Evolutionary conservation across 2,329 filamentous ascomycete genomes (phyloP), one percentile per base, ranked within the genome.

Genomic region (Talaromyces atroroseus): DNA sequence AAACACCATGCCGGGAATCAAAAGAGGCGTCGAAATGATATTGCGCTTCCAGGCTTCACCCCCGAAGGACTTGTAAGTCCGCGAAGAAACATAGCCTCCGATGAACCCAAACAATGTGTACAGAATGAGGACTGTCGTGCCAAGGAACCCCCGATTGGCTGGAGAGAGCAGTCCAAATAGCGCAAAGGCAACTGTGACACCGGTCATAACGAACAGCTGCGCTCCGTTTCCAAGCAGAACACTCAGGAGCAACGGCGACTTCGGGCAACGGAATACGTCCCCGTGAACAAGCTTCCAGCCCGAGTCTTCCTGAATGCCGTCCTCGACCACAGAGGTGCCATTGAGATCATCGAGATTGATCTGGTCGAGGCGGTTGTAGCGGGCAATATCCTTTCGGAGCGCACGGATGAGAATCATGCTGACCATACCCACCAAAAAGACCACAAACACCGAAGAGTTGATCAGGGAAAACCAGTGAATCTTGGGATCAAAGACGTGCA

Each of bases 381-480:
- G 83, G 29, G 91, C 90, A 72, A 99, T 96, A 68, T 99, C 94
- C 78, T 95, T 96, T 73, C 86, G 88, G 58, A 99, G 78, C 1
- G 92, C 91, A 54, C 92, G 84, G 56, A 95, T 79, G 16, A 99
- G 80, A 48, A 97, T 90, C n/a, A 92, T 95, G 73, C 88, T 87
- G 61, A 99, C 94, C 65, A 94, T 96, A 47, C 91, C 83, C 36
- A 92, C 86, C 42, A 97, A 80, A 74, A 97, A 94, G 49, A 96
- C 82, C 51, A 99, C 92, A 60, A 99, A 95, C 46, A 97, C 86
- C 50, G 94, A 89, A 36, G 92, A 96, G 74, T 96, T 96, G 75
- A 97, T 89, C 50, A 99, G 84, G 58, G 92, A 96, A 78, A 97
- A 96, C 94, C 94, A 99, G 73, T 99, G 94, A 65, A 99, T 97